Percentiles rank a stretch among this genome's conserved stretches.
phyloP scores from a whole-genome alignment of 108 stramenopile species.

The Hondaea fermentalgiana region DNA sequence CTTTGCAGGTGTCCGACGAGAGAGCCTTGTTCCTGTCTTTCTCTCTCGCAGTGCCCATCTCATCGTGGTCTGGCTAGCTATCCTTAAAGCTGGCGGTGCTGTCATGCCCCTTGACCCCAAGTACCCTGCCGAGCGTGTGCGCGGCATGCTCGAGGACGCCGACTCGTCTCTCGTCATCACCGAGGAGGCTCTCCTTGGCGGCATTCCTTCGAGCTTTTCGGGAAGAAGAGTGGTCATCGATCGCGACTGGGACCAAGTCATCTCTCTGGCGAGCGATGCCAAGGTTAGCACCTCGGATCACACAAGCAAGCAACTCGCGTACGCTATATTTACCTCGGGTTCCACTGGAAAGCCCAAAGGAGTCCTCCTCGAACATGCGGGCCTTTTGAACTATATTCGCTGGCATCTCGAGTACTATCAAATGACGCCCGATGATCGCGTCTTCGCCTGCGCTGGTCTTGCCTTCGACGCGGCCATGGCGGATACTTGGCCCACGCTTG shows the following conservation, averaged over 20 bases:
- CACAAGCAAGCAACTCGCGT: background rate
- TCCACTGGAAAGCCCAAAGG: background rate
- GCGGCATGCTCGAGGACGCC: background rate
- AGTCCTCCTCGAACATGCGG: background rate
- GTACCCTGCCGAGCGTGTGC: background rate
- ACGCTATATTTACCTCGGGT: background rate
- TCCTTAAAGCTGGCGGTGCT: background rate
- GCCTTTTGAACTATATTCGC: background rate
- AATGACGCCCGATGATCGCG: background rate
- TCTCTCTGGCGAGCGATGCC: background rate
- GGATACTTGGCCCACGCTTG: constrained; percentile 5
- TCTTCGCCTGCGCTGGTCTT: background rate
- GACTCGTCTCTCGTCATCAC: background rate
- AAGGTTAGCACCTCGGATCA: background rate
- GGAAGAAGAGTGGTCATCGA: background rate
- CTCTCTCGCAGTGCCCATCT: background rate
- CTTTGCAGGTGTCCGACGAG: background rate
- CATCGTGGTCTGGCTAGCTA: background rate
- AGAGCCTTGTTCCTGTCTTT: background rate
- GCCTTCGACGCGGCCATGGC: constrained; percentile 3
- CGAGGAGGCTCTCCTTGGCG: background rate
- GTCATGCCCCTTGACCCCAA: background rate
- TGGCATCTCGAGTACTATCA: background rate
- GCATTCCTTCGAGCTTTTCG: background rate
- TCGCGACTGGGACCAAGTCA: background rate